Percentiles rank a stretch among this genome's conserved stretches.
phyloP scores from a whole-genome alignment of 1,139 yeast species.

The Arxiozyma heterogenica region DNA sequence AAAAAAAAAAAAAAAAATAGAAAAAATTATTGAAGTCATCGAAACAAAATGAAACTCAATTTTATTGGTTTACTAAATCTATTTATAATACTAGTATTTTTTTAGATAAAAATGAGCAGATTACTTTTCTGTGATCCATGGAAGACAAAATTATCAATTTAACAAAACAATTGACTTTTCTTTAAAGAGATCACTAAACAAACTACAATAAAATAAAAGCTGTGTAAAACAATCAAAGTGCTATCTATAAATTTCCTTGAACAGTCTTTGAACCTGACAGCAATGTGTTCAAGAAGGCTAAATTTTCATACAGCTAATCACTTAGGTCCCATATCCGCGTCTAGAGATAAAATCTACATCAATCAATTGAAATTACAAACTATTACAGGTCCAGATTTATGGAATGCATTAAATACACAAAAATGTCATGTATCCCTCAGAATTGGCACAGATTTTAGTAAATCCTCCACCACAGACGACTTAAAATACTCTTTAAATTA shows the following conservation, averaged over 20 bases:
- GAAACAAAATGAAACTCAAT: neutral
- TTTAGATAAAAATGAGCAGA: no score
- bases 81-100: no score
- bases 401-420: constrained; percentile 65
- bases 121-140: neutral
- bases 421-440: constrained; percentile 54
- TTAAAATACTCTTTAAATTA: constrained; percentile 75
- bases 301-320: neutral
- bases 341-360: constrained; percentile 47
- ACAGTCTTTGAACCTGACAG: neutral
- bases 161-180: neutral
- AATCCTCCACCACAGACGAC: constrained; percentile 70
- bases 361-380: constrained; percentile 53
- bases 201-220: neutral
- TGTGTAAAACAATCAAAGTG: neutral
- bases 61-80: neutral
- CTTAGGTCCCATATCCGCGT: neutral
- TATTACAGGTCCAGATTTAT: constrained; percentile 64
- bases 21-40: neutral
- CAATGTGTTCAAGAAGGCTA: constrained; percentile 1
- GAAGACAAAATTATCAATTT: no score
- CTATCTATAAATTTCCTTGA: neutral
- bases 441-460: constrained; percentile 57
- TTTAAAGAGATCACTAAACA: neutral
- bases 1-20: no score